phyloP scores from a whole-genome alignment of 176 grass and related monocot genomes.

The Zizania latifolia region DNA sequence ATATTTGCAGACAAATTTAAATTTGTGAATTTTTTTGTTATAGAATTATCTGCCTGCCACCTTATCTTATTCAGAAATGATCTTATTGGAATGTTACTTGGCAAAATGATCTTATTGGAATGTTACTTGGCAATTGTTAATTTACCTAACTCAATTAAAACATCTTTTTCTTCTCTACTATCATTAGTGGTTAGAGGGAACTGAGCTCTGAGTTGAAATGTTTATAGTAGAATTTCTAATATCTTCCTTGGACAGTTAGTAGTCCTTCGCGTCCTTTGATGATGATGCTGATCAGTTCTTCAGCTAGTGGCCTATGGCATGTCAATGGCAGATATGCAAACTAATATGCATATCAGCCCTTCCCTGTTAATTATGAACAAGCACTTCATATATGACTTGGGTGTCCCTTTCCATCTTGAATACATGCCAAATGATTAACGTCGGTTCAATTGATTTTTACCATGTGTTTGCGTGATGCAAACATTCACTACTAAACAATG shows the following conservation, averaged over 20 bases:
- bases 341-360: not conserved
- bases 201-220: too few relatives aligned
- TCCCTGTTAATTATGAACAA: too few relatives aligned
- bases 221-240: too few relatives aligned
- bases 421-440: not conserved
- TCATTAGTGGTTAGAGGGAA: too few relatives aligned
- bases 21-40: not conserved
- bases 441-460: not conserved
- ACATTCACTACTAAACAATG: not conserved
- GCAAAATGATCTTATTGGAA: not conserved
- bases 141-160: not conserved
- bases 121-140: not conserved
- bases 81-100: not conserved
- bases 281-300: too few relatives aligned
- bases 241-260: not conserved
- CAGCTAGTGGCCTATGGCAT: too few relatives aligned
- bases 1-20: not conserved
- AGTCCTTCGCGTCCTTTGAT: too few relatives aligned
- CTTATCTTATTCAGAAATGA: not conserved
- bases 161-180: not conserved
- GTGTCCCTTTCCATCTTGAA: slow-evolving; percentile 17
- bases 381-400: not conserved
- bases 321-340: too few relatives aligned
- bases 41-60: not conserved
- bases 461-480: not conserved